These are phyloP conservation scores for Stemphylium lycopersici DNA, from an alignment of 2,329 filamentous ascomycete species.

Conservation along the genomic window DNA sequence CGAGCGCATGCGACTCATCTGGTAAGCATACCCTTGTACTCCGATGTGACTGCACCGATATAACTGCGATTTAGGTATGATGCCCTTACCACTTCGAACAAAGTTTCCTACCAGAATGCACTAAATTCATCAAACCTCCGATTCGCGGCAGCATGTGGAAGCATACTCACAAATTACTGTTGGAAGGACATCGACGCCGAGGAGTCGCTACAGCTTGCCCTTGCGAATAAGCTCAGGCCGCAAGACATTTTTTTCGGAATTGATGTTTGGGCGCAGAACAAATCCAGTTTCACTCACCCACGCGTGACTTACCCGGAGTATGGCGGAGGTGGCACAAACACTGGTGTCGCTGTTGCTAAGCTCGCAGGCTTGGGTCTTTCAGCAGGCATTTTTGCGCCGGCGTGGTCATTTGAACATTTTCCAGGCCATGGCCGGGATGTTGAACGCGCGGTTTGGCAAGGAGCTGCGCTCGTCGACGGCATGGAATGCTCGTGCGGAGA, in stretches of 20 bases:
- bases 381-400: conserved; percentile 54
- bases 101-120: conserved; percentile 54
- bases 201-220: conserved; percentile 33
- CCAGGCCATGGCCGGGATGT: conserved; percentile 29
- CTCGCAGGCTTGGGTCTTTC: conserved; percentile 46
- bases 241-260: conserved; percentile 51
- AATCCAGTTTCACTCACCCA: conserved; percentile 30
- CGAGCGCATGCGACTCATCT: conserved; percentile 44
- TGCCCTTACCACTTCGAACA: conserved; percentile 52
- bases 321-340: conserved; percentile 52
- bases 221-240: conserved; percentile 28
- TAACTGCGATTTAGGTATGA: conserved; percentile 50
- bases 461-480: conserved; percentile 28
- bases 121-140: conserved; percentile 48
- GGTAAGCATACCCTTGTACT: conserved; percentile 37
- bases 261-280: conserved; percentile 56
- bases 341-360: conserved; percentile 48
- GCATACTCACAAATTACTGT: conserved; percentile 54
- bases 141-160: conserved; percentile 48
- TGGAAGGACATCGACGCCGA: conserved; percentile 46
- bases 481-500: conserved; percentile 45
- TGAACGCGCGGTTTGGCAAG: conserved; percentile 48
- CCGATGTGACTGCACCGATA: neutral
- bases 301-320: conserved; percentile 48
- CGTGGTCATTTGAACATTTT: conserved; percentile 57